Conservation (phyloP, 495 filamentous ascomycete genomes). For the Neurospora sp. region DNA sequence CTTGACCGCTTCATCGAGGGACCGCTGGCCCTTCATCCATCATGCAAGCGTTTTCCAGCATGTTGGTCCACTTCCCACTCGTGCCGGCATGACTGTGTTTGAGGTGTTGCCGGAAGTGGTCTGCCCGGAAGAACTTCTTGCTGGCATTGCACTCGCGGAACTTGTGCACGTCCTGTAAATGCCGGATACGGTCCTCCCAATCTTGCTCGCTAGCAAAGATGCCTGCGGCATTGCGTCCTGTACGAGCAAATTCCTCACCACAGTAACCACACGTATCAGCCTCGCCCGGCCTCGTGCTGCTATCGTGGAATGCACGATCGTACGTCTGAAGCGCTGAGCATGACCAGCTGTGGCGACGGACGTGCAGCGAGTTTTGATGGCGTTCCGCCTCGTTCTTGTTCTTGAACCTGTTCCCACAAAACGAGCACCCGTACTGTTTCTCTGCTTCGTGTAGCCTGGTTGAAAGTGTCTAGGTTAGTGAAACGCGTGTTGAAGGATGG, state of each 20-base stretch:
- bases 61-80: constrained; percentile 98
- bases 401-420: constrained; percentile 93
- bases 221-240: constrained; percentile 28
- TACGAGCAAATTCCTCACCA: constrained; percentile 79
- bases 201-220: constrained; percentile 42
- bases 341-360: constrained; percentile 95
- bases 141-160: constrained; percentile 96
- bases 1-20: not conserved
- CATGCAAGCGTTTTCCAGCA: constrained; percentile 95
- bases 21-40: constrained; percentile 59
- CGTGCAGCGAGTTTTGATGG: constrained; percentile 93
- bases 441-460: constrained; percentile 67
- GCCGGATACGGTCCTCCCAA: constrained; percentile 76
- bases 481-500: not conserved
- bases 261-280: constrained; percentile 91
- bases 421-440: constrained; percentile 90
- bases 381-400: constrained; percentile 99
- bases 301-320: constrained; percentile 78
- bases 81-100: constrained; percentile 97
- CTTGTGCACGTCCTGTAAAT: constrained; percentile 86
- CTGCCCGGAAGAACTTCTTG: constrained; percentile 96
- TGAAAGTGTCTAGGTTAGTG: constrained; percentile 7
- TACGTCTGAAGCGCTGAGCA: constrained; percentile 75
- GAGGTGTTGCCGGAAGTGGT: constrained; percentile 95
- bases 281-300: constrained; percentile 45